Conservation (phyloP, 2,329 filamentous ascomycete species). For the Lasiodiplodia theobromae region DNA sequence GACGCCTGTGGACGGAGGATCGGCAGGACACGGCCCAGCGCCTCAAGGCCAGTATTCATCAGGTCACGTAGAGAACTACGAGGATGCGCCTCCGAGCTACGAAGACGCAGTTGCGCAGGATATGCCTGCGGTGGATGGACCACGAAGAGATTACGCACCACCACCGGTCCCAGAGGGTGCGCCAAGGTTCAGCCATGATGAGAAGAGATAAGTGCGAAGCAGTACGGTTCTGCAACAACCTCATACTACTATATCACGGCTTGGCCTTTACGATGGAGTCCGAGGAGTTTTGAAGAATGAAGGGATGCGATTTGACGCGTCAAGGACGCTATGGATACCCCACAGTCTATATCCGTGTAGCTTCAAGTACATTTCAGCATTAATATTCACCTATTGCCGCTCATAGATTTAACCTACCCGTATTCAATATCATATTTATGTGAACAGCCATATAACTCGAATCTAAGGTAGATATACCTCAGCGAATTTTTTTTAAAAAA, state of each 20-base stretch:
- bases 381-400: neutral
- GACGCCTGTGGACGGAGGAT: constrained; percentile 11
- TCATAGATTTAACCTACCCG: neutral
- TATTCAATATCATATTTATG: neutral
- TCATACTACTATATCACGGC: neutral
- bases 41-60: constrained; percentile 33
- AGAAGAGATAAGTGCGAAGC: constrained; percentile 38
- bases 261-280: neutral
- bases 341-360: neutral
- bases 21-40: constrained; percentile 33
- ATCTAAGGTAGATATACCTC: too few species aligned
- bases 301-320: neutral
- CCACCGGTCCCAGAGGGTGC: constrained; percentile 49
- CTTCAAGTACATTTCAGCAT: neutral
- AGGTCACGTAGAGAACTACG: constrained; percentile 40
- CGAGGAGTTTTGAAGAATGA: neutral
- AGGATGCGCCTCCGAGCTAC: constrained; percentile 92
- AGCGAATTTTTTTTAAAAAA: too few species aligned
- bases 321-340: constrained; percentile 10
- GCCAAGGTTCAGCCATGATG: constrained; percentile 41
- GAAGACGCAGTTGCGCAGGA: constrained; percentile 88
- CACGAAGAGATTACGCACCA: constrained; percentile 69
- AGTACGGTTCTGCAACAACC: neutral
- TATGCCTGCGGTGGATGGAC: constrained; percentile 74
- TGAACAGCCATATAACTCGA: neutral